Conservation (phyloP, 345 rosid species). For the Draba incana region DNA sequence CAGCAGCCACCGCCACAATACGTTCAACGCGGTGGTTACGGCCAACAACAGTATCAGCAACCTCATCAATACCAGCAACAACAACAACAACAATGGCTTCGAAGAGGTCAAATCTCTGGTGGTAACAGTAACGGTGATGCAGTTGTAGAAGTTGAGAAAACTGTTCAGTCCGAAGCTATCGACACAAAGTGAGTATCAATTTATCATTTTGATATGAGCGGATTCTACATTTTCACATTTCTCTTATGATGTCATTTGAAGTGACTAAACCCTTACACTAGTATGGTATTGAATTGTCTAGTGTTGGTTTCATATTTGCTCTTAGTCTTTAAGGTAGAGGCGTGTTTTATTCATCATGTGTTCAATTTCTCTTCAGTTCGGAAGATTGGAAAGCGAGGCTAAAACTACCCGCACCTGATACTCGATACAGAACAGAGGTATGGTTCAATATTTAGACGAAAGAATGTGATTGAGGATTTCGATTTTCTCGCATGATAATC, state of each 20-base stretch:
- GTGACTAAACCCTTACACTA: not conserved
- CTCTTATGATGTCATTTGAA: not conserved
- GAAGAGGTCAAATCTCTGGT: constrained; percentile 53
- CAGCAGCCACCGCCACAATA: constrained; percentile 58
- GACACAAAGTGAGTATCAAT: constrained; percentile 56
- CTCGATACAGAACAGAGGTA: constrained; percentile 87
- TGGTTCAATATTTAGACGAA: not conserved
- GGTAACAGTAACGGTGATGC: constrained; percentile 40
- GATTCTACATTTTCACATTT: too few relatives aligned
- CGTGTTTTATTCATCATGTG: not conserved
- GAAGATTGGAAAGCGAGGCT: constrained; percentile 93
- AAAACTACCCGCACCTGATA: constrained; percentile 72
- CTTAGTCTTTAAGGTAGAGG: not conserved
- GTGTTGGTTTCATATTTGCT: not conserved
- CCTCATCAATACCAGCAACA: constrained; percentile 44
- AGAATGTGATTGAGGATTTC: not conserved
- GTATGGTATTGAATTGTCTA: too few relatives aligned
- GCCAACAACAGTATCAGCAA: constrained; percentile 45
- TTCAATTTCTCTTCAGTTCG: constrained; percentile 44
- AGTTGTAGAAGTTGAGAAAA: constrained; percentile 71
- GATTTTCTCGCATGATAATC: not conserved
- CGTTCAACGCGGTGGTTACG: constrained; percentile 59
- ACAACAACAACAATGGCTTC: constrained; percentile 69
- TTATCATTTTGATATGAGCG: too few relatives aligned
- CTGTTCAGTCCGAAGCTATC: constrained; percentile 76